Base-by-base conservation (phyloP, 78 protist genomes). In the Reticulomyxa filosa region DNA sequence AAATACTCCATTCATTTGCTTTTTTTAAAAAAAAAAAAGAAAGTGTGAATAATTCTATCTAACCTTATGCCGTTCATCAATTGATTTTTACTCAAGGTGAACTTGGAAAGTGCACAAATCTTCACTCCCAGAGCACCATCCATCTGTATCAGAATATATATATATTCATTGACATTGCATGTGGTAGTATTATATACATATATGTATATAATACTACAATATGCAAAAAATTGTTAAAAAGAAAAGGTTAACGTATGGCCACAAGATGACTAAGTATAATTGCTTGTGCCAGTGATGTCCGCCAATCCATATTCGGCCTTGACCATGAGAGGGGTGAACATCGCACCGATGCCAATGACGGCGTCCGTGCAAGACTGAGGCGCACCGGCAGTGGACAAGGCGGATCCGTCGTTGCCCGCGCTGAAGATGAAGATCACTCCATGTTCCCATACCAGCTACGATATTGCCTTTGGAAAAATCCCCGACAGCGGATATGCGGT, bases 51-150 rank as follows among this genome's bases (percentile, higher is more conserved):
- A n/a, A n/a, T n/a, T n/a, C n/a, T n/a, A n/a, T n/a, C n/a, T n/a
- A n/a, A n/a, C n/a, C n/a, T 59, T 11, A 84, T 83, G 11, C 88
- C 88, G 75, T 82, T 82, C 87, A 80, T 83, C 38, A 70, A 69
- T 64, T 78, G 78, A 22, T 8, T 4, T 20, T 20, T 1, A 29
- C 67, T 33, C 35, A 73, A 71, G 8, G 67, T 61, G 57, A 61
- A 76, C 13, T 0, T 29, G 8, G 88, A 84, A 13, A 83, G 82
- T 5, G 85, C 82, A 29, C n/a, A 23, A 62, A 79, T 32, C 30
- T 37, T 22, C 29, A 74, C 73, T 46, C 70, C 70, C n/a, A 27
- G 2, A 27, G 6, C 46, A 8, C 86, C 86, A 38, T 81, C 75
- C 0, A 11, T n/a, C n/a, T n/a, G 13, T 20, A 13, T n/a, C n/a